Evolutionary conservation across 2,329 filamentous ascomycete species (phyloP).

Genomic region (Teratosphaeria gauchensis): DNA sequence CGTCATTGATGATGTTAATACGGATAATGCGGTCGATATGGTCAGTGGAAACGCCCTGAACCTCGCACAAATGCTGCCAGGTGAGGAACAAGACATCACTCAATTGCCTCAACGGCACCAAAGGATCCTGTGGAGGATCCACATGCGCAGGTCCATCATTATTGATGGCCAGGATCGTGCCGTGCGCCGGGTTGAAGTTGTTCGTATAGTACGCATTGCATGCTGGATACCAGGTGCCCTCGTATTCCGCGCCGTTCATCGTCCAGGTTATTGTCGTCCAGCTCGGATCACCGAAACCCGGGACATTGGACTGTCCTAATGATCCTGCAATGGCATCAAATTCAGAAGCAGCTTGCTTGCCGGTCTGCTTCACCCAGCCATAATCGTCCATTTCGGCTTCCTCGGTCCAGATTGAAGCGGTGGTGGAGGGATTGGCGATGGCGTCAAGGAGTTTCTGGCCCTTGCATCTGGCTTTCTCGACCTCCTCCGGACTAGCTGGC

Average conservation of each 20-base stretch:
- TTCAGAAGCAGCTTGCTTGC: neutral
- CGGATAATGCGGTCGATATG: conserved; percentile 6
- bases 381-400: neutral
- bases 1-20: conserved; percentile 7
- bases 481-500: neutral
- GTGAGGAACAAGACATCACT: conserved; percentile 8
- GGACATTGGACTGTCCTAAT: neutral
- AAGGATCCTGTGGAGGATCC: neutral
- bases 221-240: neutral
- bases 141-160: neutral
- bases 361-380: neutral
- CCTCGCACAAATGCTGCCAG: conserved; percentile 5
- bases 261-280: neutral
- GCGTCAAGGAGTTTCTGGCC: neutral
- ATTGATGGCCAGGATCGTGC: neutral
- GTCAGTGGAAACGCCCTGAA: neutral
- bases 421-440: neutral
- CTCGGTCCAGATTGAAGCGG: neutral
- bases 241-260: neutral
- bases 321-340: neutral
- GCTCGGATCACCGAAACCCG: neutral
- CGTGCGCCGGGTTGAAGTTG: neutral
- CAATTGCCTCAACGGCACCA: conserved; percentile 6
- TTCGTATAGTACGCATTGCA: neutral
- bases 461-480: neutral